Conservation (phyloP, 2,329 filamentous ascomycete species). For the Penicillium occitanis region DNA sequence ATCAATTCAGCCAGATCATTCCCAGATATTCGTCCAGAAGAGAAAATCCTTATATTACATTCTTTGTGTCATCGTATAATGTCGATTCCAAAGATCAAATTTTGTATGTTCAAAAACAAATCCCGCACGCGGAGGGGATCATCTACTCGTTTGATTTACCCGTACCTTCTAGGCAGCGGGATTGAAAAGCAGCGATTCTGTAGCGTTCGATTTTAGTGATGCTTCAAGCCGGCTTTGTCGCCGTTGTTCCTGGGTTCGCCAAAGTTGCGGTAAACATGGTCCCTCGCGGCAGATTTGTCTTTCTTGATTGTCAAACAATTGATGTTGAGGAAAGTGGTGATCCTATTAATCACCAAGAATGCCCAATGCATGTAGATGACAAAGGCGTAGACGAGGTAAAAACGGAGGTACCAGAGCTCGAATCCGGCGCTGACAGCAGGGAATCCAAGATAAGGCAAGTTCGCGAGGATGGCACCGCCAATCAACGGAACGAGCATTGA, state of each 20-base stretch:
- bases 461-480: slow-evolving; percentile 77
- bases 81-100: slow-evolving; percentile 1
- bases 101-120: neutral
- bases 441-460: slow-evolving; percentile 75
- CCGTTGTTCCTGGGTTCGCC: slow-evolving; percentile 28
- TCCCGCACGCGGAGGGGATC: neutral
- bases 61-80: neutral
- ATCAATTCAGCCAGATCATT: neutral
- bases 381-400: slow-evolving; percentile 77
- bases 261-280: slow-evolving; percentile 38
- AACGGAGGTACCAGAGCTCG: slow-evolving; percentile 79
- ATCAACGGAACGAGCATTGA: slow-evolving; percentile 84
- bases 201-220: slow-evolving; percentile 8
- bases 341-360: slow-evolving; percentile 81
- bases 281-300: slow-evolving; percentile 35
- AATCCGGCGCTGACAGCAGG: slow-evolving; percentile 62
- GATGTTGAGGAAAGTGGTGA: slow-evolving; percentile 90
- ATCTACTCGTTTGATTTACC: neutral
- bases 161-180: neutral
- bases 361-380: slow-evolving; percentile 95
- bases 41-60: neutral
- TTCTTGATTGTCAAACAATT: slow-evolving; percentile 81
- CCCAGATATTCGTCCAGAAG: neutral
- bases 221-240: slow-evolving; percentile 19
- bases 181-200: neutral